Evolutionary conservation across 2,329 filamentous ascomycete genomes (phyloP).

Genomic region (Botrytis pseudocinerea): DNA sequence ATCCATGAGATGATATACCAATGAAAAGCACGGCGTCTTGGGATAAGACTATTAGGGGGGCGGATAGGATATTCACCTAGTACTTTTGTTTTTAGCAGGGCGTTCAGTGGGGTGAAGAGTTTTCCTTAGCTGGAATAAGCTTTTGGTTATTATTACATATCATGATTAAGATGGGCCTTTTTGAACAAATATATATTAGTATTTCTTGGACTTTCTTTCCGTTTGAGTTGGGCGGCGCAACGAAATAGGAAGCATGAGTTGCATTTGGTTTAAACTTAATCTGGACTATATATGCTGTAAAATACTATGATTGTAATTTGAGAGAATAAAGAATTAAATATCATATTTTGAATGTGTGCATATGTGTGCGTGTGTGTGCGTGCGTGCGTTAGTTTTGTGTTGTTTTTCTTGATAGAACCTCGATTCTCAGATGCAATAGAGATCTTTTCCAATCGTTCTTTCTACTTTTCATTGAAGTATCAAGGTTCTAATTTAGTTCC

Average conservation of each 20-base stretch:
- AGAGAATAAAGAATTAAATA: neutral
- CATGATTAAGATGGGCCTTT: slow-evolving; percentile 10
- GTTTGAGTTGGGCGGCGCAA: neutral
- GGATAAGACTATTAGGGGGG: slow-evolving; percentile 13
- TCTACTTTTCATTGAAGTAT: neutral
- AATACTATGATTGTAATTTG: neutral
- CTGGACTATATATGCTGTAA: neutral
- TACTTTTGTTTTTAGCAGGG: slow-evolving; percentile 21
- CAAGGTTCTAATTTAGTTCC: neutral
- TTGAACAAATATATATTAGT: slow-evolving; percentile 8
- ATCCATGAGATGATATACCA: slow-evolving; percentile 27
- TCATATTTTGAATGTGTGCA: neutral
- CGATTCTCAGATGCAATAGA: neutral
- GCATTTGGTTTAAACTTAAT: neutral
- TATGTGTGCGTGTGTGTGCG: neutral
- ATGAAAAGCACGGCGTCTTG: slow-evolving; percentile 31
- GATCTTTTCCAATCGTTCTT: neutral
- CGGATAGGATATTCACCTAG: slow-evolving; percentile 12
- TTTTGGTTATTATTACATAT: slow-evolving; percentile 1
- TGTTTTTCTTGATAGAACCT: neutral
- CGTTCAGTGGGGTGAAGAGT: slow-evolving; percentile 1
- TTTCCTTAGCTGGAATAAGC: neutral
- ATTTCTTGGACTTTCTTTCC: neutral
- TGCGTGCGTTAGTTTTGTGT: neutral
- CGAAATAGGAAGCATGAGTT: neutral